Evolutionary conservation across 768 basidiomycete species (phyloP).

Genomic region (Tricholoma bakamatsutake): DNA sequence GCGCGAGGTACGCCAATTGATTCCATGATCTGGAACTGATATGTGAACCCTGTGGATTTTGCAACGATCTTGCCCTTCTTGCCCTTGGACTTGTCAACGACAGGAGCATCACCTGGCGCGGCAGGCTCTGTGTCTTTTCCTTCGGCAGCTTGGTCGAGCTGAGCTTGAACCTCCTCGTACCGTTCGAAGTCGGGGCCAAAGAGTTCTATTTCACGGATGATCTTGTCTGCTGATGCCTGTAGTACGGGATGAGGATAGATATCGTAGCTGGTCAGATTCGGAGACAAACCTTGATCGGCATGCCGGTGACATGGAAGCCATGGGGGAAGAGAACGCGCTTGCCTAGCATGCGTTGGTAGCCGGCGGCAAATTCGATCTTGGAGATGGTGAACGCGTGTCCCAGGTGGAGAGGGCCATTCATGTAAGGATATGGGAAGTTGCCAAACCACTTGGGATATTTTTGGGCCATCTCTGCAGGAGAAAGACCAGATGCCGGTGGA

Average conservation of each 20-base stretch:
- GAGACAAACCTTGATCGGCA: constrained; percentile 92
- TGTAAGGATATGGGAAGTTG: constrained; percentile 94
- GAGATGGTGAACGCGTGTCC: constrained; percentile 98
- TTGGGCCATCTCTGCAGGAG: constrained; percentile 58
- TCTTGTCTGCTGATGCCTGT: constrained; percentile 97
- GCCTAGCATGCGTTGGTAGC: constrained; percentile 92
- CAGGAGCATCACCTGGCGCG: constrained; percentile 34
- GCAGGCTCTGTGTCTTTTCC: constrained; percentile 32
- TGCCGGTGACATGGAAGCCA: constrained; percentile 95
- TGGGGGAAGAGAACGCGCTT: constrained; percentile 96
- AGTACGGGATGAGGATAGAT: constrained; percentile 54
- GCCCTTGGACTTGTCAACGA: constrained; percentile 62
- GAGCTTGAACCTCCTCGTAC: constrained; percentile 43
- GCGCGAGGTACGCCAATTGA: constrained; percentile 81
- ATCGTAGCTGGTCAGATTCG: background rate
- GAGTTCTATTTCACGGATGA: constrained; percentile 93
- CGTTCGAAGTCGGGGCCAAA: constrained; percentile 88
- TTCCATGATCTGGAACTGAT: constrained; percentile 99
- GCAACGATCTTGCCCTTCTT: constrained; percentile 95
- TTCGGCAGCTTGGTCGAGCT: constrained; percentile 42
- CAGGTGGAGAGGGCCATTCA: constrained; percentile 96
- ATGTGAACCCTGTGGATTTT: constrained; percentile 88
- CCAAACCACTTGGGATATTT: constrained; percentile 97
- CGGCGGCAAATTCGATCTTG: constrained; percentile 95
- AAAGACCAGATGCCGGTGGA: constrained; percentile 62